phyloP scores from a whole-genome alignment of 2,329 filamentous ascomycete genomes.

The Xylariaceae sp. region DNA sequence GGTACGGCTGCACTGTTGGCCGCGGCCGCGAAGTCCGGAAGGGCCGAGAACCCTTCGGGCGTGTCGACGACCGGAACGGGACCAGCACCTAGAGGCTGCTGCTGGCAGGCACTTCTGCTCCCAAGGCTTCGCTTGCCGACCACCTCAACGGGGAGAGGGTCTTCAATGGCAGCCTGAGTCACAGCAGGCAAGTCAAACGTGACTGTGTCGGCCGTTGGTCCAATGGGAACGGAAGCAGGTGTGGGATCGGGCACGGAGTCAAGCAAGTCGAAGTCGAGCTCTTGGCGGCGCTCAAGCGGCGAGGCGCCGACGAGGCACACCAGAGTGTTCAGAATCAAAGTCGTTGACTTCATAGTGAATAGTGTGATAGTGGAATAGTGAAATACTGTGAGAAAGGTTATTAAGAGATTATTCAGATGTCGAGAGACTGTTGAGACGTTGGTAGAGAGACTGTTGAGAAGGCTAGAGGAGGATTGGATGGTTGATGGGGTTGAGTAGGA shows the following conservation, averaged over 20 bases:
- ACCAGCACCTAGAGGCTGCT: slow-evolving; percentile 37
- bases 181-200: slow-evolving; percentile 39
- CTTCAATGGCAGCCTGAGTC: slow-evolving; percentile 31
- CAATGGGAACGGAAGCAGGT: slow-evolving; percentile 37
- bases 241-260: slow-evolving; percentile 41
- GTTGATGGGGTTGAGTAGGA: too few relatives aligned
- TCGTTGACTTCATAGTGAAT: slow-evolving; percentile 27
- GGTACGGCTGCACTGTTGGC: slow-evolving; percentile 38
- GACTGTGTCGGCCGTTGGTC: slow-evolving; percentile 36
- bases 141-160: slow-evolving; percentile 30
- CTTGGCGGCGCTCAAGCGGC: slow-evolving; percentile 37
- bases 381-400: neutral
- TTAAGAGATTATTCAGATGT: neutral
- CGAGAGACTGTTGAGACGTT: too few relatives aligned
- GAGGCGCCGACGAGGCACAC: slow-evolving; percentile 27
- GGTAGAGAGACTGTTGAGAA: slow-evolving; percentile 4
- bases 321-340: slow-evolving; percentile 26
- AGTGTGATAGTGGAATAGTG: neutral
- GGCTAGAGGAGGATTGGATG: too few relatives aligned
- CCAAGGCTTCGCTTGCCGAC: slow-evolving; percentile 17
- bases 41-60: slow-evolving; percentile 37
- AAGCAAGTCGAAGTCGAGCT: slow-evolving; percentile 44
- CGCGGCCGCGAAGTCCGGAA: slow-evolving; percentile 26
- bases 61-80: slow-evolving; percentile 43
- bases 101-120: slow-evolving; percentile 28